Conservation (phyloP, 2,329 filamentous ascomycete genomes). For the Beauveria caledonica region DNA sequence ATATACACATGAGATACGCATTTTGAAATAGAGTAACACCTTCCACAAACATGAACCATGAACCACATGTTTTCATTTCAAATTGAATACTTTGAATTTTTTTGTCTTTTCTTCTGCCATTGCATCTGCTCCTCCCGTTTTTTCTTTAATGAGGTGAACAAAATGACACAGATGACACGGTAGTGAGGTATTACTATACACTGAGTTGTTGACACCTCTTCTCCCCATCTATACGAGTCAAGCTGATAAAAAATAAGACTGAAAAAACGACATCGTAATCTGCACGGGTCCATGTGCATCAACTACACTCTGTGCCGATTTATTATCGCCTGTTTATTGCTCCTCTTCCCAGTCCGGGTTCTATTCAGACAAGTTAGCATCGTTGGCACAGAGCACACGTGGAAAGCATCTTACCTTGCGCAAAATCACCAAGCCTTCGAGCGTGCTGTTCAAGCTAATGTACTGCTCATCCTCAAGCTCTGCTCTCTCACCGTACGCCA, state of each 20-base stretch:
- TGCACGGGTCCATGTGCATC: neutral
- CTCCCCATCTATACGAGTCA: neutral
- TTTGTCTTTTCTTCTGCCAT: neutral
- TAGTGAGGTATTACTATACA: conserved; percentile 27
- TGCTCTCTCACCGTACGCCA: conserved; percentile 90
- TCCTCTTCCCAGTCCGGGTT: conserved; percentile 34
- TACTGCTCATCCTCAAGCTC: conserved; percentile 98
- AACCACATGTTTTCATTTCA: neutral
- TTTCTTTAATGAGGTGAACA: too few relatives aligned
- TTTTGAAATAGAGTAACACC: neutral
- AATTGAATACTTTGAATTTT: neutral
- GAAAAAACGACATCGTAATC: neutral
- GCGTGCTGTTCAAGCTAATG: conserved; percentile 77
- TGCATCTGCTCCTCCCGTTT: neutral
- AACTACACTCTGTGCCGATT: neutral
- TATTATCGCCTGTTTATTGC: conserved; percentile 20
- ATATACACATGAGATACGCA: neutral
- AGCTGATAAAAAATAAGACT: neutral
- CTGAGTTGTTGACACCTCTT: conserved; percentile 11
- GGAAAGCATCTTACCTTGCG: conserved; percentile 64
- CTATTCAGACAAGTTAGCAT: conserved; percentile 16
- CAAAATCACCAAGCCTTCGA: conserved; percentile 93
- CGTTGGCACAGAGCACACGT: neutral
- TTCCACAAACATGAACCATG: neutral
- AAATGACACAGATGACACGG: conserved; percentile 12